Percentiles rank a stretch among this genome's conserved stretches.
Evolutionary conservation across 306 rosid genomes (phyloP).

Genomic region (Prinsepia uniflora): DNA sequence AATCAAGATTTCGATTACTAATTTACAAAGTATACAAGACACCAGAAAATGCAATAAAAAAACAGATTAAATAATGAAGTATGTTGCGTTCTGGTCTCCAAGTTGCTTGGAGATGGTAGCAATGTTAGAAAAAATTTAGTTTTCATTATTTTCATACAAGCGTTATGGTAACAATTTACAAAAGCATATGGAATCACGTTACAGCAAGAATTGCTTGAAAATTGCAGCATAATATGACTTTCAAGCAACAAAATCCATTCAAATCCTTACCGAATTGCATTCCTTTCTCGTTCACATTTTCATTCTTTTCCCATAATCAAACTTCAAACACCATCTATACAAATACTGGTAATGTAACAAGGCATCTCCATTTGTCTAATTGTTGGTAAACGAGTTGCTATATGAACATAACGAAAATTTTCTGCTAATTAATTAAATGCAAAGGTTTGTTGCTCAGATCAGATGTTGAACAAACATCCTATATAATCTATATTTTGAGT

Average conservation of each 20-base stretch:
- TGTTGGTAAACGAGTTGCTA: background rate
- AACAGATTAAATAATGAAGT: background rate
- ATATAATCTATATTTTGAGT: background rate
- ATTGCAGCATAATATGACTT: constrained; percentile 2
- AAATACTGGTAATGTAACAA: no score
- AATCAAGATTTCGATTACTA: background rate
- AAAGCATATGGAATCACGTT: constrained; percentile 5
- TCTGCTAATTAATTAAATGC: background rate
- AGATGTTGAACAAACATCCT: background rate
- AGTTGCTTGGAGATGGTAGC: background rate
- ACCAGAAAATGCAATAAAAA: background rate
- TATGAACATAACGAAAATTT: background rate
- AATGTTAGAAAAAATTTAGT: background rate
- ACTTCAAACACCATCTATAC: no score
- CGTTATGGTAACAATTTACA: background rate
- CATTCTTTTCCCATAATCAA: no score
- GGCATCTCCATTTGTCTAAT: background rate
- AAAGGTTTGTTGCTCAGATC: background rate
- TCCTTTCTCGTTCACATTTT: no score
- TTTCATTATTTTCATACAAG: background rate
- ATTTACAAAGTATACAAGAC: background rate
- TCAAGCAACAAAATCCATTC: background rate
- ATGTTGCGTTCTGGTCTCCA: background rate
- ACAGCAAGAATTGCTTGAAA: background rate
- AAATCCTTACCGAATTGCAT: no score